Conservation (phyloP, 805 yeast genomes). For the Kuraishia cidri region DNA sequence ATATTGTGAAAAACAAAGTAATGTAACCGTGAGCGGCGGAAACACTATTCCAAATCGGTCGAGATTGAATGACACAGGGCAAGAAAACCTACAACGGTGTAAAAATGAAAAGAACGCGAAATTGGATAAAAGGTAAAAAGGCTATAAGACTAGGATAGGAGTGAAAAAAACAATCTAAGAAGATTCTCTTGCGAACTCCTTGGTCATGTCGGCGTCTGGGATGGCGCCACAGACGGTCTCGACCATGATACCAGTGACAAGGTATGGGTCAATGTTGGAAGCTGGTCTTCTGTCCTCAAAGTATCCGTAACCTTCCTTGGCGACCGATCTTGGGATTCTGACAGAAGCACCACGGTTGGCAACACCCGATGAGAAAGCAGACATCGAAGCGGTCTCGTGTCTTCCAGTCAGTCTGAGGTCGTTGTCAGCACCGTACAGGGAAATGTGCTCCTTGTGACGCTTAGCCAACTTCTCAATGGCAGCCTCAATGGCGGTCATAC, state of each 20-base stretch:
- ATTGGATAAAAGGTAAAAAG: too few relatives aligned
- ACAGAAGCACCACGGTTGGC: constrained; percentile 99
- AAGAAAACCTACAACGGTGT: too few relatives aligned
- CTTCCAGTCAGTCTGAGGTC: constrained; percentile 94
- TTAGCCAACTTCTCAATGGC: constrained; percentile 90
- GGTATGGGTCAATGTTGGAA: constrained; percentile 97
- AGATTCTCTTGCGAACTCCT: constrained; percentile 80
- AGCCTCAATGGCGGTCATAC: constrained; percentile 87
- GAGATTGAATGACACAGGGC: too few relatives aligned
- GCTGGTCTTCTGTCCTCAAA: constrained; percentile 99
- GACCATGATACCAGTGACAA: constrained; percentile 96
- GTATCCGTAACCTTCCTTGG: constrained; percentile 96
- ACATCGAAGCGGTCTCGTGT: constrained; percentile 96
- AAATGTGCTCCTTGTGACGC: constrained; percentile 96
- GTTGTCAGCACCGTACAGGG: constrained; percentile 92
- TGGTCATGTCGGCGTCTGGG: constrained; percentile 90
- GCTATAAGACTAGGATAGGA: too few relatives aligned
- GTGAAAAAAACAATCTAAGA: constrained; percentile 1
- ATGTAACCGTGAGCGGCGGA: too few relatives aligned
- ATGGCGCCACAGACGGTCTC: constrained; percentile 95
- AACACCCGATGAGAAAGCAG: constrained; percentile 89
- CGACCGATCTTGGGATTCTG: constrained; percentile 98
- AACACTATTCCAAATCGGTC: too few relatives aligned
- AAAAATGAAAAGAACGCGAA: neutral
- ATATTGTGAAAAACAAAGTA: too few relatives aligned